Evolutionary conservation across 2,329 filamentous ascomycete genomes (phyloP), one percentile per base, ranked within the genome.

Genomic region (Venturia asperata): DNA sequence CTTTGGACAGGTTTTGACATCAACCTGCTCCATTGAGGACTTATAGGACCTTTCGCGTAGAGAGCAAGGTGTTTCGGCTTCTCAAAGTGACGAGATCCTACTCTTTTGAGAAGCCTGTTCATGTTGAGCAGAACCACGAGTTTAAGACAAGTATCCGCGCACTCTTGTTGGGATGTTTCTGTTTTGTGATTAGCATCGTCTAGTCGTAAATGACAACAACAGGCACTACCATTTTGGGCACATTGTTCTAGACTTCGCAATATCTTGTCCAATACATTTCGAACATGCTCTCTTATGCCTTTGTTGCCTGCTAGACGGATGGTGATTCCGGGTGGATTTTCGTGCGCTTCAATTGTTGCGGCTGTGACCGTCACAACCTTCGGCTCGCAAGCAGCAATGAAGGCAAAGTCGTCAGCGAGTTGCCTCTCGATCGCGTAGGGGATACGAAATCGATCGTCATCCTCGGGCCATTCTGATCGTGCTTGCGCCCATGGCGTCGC

Each of bases 211-310:
- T 30, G 37, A 1, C 7, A 5, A 61, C 21, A 17, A 19, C 9
- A 30, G 24, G 13, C 15, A 37, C 13, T 47, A 52, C 62, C 62
- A 55, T 63, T 63, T 49, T 19, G 39, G 6, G 62, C 43, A 63
- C 62, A 63, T 39, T 52, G 34, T 37, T 63, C 45, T 19, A 63
- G 19, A 27, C 24, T 55, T 11, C 43, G 62, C 34, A 63, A 34
- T 6, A 63, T 43, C 13, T 52, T 11, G 9, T 27, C 5, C 34
- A 63, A 17, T 11, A 43, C 45, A 17, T 6, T 15, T 55, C 30
- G 39, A 55, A 63, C 62, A 47, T 47, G 34, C 17, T 63, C 62
- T 41, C 62, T 49, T 63, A 63, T 47, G 6, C 62, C 62, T 55
- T 63, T 47, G 17, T 63, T 63, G 17, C 37, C 62, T 27, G 62